Base-by-base conservation (phyloP, 345 rosid species). In the Boechera divaricarpa region DNA sequence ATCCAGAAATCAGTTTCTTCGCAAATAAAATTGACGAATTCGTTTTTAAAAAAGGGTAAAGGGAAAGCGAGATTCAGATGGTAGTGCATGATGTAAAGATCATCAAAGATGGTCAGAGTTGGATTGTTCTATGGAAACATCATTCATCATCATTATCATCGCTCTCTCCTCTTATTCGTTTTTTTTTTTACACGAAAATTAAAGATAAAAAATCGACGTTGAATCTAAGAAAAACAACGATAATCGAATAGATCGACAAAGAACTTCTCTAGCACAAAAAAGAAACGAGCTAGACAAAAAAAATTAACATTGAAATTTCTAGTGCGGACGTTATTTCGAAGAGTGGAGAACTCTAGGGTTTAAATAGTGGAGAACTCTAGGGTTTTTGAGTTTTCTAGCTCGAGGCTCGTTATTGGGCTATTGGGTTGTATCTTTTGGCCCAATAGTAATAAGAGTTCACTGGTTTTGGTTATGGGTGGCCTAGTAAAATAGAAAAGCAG, bases 91-190 rank as follows among this genome's bases (percentile, higher is more conserved):
- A 77, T 77, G 81, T 65, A 57, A 57, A 11, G 21, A 18, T 77
- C 77, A 65, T 29, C 77, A 70, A 12, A 29, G 35, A 31, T 57
- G 35, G 57, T 75, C 81, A 77, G 81, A 71, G 81, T 77, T 77
- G 77, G 81, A 77, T 77, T 77, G 81, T 77, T 77, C 77, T 71
- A 77, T 77, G 81, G 72, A 29, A 47, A 38, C 72, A 77, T 55
- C 67, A 38, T 70, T 51, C 75, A 76, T 77, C 80, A 77, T 70
- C 81, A 77, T 55, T 3, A 77, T 71, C 81, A 64, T 57, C 72
- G 61, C 76, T 31, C 64, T 77, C 62, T 31, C 67, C 8, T 13
- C 2, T 3, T 36, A 36, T 36, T 32, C 29, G 1, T 31, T 16
- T 33, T 28, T 21, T 10, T 26, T 21, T 21, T 21, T 21, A 21